Evolutionary conservation across 1,284 basidiomycete genomes (phyloP), one percentile per base, ranked within the genome.

Genomic region (Pseudozyma tsukubaensis): DNA sequence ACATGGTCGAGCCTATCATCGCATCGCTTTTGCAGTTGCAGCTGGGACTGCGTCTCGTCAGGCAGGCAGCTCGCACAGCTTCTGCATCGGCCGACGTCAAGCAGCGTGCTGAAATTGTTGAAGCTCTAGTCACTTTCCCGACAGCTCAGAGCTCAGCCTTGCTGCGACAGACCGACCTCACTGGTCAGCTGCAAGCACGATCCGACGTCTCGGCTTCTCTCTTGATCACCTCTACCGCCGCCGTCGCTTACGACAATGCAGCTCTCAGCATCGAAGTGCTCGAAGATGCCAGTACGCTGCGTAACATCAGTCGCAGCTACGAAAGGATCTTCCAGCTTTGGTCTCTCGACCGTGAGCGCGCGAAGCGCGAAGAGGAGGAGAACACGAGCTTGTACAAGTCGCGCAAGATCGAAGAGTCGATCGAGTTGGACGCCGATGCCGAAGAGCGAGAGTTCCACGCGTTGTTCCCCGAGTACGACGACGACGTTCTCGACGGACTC

Each of bases 391-490:
- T 99, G 18, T 99, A 97, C 87, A 91, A 91, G 42, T 87, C 88
- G 58, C 90, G 89, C 45, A 88, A 88, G 59, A 85, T 88, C 32
- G 88, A 90, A 35, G 86, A 92, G 52, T 87, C 89, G 32, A 88
- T 88, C 29, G 85, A 88, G 11, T 88, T 88, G 12, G 95, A 94
- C 68, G 89, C 89, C 11, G 92, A 84, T 50, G 65, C 83, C 13
- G 85, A 96, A 79, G 92, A 92, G 83, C 87, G 88, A 66, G 95
- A 97, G 79, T 93, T 97, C 82, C 86, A 89, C 24, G 85, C 88
- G 3, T 85, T 97, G 49, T 97, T 98, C 85, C 94, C 95, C 2
- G 89, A 90, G 19, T 97, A 91, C 79, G 91, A 91, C 47, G 91
- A 91, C 49, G 88, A 88, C 24, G 85, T 91, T 29, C 81, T 84